Evolutionary conservation across 768 basidiomycete genomes (phyloP), one percentile per base, ranked within the genome.

Genomic region (Sarcodon sp.): DNA sequence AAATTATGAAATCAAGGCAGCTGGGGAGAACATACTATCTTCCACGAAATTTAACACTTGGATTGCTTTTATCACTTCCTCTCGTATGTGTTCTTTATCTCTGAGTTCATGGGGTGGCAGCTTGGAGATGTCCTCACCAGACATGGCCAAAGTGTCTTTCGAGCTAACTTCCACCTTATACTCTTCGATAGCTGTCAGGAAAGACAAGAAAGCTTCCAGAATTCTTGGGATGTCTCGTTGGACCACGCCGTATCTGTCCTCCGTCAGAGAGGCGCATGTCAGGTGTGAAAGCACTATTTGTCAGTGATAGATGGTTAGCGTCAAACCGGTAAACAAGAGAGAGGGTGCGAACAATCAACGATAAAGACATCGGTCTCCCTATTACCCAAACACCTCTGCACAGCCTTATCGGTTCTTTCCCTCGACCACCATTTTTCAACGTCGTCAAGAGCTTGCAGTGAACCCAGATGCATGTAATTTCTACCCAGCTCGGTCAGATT

Each of bases 151-250:
- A 3, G 65, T 61, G 51, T 68, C 66, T 16, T 64, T 54, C 3
- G 67, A 62, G 47, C 62, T 64, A 31, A 88, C 60, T 55, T 82
- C 77, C 1, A 55, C 59, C 48, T 78, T 75, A 50, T 81, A 81
- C 32, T 72, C 71, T 54, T 90, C 87, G 15, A 89, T 61, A 1
- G 77, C 83, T 1, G 62, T 59, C 15, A 88, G 69, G 66, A 82
- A 84, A 0, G 73, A 72, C 10, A 84, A 59, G 53, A 91, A 66
- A 0, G 83, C 83, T 60, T 93, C 89, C 3, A 93, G 61, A 31
- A 89, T 78, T 50, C 77, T 79, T 0, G 88, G 83, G 15, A 89
- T 86, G 58, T 92, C 90, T 9, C 84, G 71, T 59, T 92, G 90
- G 10, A 90, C 86, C 33, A 81, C 75, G 16, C 89, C 89, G 57